A percentile compares a stretch with the other conserved stretches of the same genome.
phyloP scores from a whole-genome alignment of 2,329 filamentous ascomycete species.

The Colletotrichum lupini region DNA sequence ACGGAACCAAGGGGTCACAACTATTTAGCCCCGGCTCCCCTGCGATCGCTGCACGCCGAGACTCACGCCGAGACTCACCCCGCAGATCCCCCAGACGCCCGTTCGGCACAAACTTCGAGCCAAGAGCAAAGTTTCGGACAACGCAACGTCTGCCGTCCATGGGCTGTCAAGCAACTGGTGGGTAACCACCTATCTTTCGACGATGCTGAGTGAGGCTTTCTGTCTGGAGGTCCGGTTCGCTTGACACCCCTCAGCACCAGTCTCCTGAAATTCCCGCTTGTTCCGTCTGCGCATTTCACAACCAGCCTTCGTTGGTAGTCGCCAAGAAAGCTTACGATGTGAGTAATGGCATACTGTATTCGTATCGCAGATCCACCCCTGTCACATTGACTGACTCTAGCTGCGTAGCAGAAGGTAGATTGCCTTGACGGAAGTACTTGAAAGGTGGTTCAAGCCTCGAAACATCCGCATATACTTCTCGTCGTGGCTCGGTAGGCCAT shows the following conservation, averaged over 20 bases:
- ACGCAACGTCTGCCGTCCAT: background rate
- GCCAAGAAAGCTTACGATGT: background rate
- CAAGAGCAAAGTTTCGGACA: background rate
- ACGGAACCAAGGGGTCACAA: background rate
- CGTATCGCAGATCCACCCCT: too few relatives aligned
- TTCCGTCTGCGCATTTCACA: background rate
- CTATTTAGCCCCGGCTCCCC: conserved; percentile 1
- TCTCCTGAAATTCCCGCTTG: background rate
- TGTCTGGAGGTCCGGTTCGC: background rate
- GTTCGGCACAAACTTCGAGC: conserved; percentile 20
- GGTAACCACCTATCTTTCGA: background rate
- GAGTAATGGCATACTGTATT: background rate
- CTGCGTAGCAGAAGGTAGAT: background rate
- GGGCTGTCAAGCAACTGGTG: background rate
- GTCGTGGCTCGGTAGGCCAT: background rate
- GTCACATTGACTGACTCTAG: too few relatives aligned
- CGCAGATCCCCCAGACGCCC: conserved; percentile 20
- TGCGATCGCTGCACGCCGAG: conserved; percentile 13
- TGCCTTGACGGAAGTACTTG: background rate
- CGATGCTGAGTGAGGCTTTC: background rate
- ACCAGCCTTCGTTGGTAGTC: background rate
- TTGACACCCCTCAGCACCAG: background rate
- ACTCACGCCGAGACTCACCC: conserved; percentile 10
- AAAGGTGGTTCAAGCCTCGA: background rate
- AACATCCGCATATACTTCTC: background rate